Evolutionary conservation across 192 early-diverging fungal genomes (phyloP), one percentile per base, ranked within the genome.

Genomic region (Dissophora globulifera): DNA sequence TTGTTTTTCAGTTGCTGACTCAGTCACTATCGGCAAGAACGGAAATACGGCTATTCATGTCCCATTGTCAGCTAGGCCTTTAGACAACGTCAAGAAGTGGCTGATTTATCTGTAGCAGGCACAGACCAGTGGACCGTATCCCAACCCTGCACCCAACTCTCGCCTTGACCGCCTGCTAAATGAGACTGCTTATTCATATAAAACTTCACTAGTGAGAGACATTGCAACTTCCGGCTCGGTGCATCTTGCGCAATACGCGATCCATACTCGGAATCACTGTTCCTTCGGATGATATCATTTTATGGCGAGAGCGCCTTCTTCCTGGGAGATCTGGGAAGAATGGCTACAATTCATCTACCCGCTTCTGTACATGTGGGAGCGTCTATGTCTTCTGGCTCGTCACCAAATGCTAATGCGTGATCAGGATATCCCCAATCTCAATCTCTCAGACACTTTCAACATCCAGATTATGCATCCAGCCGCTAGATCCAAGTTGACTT

Each of bases 371-470:
- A 48, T 62, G 2, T 35, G 60, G 31, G 69, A 63, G 17, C 60
- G 26, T 12, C 40, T 71, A 13, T 71, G 54, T 20, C 26, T 71
- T 0, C 13, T 50, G 6, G 69, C 69, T 23, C 59, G 69, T 5
- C 69, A 71, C 25, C 53, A 63, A 19, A 71, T 71, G 69, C 47
- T 71, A 0, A 12, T 71, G 5, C 59, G 69, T 5, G 69, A 71
- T 45, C 60, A 71, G 15, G 69, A 71, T 16, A 58, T 71, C 26
- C 58, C 60, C 0, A 50, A 52, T 20, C 30, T 62, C 17, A 63
- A 71, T n/a, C 52, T 69, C 1, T 32, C 57, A 1, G 32, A 60
- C 13, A 19, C 23, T 0, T 69, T 54, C 30, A 46, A 12, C 23
- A 52, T 60, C 13, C 57, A 60, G 5, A 45, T 26, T 0, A 25